Evolutionary conservation across 2,329 filamentous ascomycete species (phyloP), one percentile per base, ranked within the genome.

Genomic region (Fusarium albidum): DNA sequence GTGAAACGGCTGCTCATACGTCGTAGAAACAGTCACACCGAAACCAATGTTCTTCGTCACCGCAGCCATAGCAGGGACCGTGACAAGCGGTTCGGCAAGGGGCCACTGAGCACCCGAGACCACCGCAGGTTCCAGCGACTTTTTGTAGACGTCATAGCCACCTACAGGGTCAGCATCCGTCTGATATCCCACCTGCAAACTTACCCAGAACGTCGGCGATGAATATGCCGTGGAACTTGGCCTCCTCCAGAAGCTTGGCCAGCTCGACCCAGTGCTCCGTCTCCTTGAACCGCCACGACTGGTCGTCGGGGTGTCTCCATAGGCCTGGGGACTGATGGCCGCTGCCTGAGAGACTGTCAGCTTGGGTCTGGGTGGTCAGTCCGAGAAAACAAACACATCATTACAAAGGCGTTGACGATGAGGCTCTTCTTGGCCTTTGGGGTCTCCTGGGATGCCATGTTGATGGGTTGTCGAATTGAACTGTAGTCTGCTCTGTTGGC

Each of bases 1-100:
- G 61, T 89, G 84, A 65, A 88, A 91, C 0, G 88, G 88, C 64
- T 86, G 82, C 65, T 91, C 87, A 55, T 90, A 91, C 0, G 86
- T 89, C 2, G 87, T 89, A 3, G 84, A 83, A 2, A 87, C 82
- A 0, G 88, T 91, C 6, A 90, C 85, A 0, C 88, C 88, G 57
- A 91, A 90, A 0, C 82, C 85, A 25, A 91, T 82, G 55, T 78
- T 88, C 64, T 86, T 80, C 0, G 88, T 90, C 0, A 77, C 87
- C 1, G 87, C 86, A 2, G 87, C 87, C 86, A 91, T 89, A 1
- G 87, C 87, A 2, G 87, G 80, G 1, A 91, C 77, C 1, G 86
- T 79, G 2, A 82, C 79, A 3, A 90, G 67, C 0, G 87, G 88
- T 67, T 90, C 87, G 21, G 89, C 89, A 14, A 89, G 84, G 0